These are phyloP conservation scores for Monilinia fructigena DNA, from an alignment of 2,329 filamentous ascomycete genomes.

Conservation along the genomic window DNA sequence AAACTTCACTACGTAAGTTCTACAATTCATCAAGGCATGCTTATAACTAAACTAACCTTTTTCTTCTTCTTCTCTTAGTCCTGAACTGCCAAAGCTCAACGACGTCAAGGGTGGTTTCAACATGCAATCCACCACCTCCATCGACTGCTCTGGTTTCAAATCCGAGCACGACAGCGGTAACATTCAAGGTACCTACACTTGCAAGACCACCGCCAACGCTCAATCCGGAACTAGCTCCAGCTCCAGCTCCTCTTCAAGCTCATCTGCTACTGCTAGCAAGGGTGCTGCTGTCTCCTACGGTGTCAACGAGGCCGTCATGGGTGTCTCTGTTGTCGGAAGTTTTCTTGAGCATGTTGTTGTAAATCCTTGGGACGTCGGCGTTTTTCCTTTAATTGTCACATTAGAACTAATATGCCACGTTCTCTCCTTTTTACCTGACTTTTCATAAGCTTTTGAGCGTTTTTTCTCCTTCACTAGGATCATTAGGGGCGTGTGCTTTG, in stretches of 20 bases:
- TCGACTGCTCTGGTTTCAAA: slow-evolving; percentile 37
- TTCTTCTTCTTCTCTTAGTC: slow-evolving; percentile 48
- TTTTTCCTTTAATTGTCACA: slow-evolving; percentile 40
- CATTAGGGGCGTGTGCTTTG: slow-evolving; percentile 26
- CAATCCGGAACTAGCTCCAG: slow-evolving; percentile 40
- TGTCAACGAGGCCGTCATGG: slow-evolving; percentile 43
- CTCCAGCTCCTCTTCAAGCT: slow-evolving; percentile 31
- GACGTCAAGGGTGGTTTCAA: slow-evolving; percentile 72
- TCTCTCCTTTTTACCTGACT: slow-evolving; percentile 35
- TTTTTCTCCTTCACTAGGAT: slow-evolving; percentile 31
- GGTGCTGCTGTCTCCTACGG: slow-evolving; percentile 43
- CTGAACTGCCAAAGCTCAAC: slow-evolving; percentile 64
- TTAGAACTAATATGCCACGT: slow-evolving; percentile 42
- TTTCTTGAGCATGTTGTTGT: slow-evolving; percentile 48
- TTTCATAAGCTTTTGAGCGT: slow-evolving; percentile 33
- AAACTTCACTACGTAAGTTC: slow-evolving; percentile 73
- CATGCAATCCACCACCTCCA: slow-evolving; percentile 43
- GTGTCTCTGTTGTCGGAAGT: slow-evolving; percentile 46
- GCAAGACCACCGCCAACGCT: slow-evolving; percentile 39
- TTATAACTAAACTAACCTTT: slow-evolving; percentile 32
- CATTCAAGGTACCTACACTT: slow-evolving; percentile 50
- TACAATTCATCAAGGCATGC: neutral
- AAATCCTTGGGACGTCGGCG: slow-evolving; percentile 41
- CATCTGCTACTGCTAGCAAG: slow-evolving; percentile 39
- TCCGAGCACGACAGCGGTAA: slow-evolving; percentile 39